phyloP scores from a whole-genome alignment of 768 basidiomycete genomes.

The Naganishia friedmannii region DNA sequence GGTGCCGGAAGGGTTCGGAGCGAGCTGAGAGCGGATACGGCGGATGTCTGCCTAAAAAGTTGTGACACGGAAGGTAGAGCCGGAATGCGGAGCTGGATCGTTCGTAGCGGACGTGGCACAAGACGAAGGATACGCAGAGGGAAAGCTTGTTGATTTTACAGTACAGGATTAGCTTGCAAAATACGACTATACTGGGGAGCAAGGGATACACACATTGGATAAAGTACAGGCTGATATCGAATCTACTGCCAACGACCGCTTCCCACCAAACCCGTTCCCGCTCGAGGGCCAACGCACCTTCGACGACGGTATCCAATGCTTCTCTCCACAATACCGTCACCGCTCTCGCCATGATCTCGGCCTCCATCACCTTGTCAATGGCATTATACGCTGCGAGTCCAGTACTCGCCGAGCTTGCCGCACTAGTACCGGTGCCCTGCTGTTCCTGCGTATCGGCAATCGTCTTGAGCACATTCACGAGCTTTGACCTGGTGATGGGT shows the following conservation, averaged over 20 bases:
- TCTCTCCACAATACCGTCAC: conserved; percentile 53
- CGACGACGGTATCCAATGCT: conserved; percentile 63
- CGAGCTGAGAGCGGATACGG: conserved; percentile 34
- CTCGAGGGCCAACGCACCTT: conserved; percentile 68
- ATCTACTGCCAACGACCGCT: conserved; percentile 63
- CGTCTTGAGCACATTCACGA: conserved; percentile 37
- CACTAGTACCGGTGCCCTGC: neutral
- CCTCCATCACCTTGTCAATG: conserved; percentile 40
- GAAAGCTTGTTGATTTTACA: too few species aligned
- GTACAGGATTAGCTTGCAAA: too few species aligned
- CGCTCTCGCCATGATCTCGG: conserved; percentile 44
- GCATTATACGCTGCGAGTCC: conserved; percentile 27
- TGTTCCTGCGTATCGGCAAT: conserved; percentile 28
- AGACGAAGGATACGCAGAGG: conserved; percentile 41
- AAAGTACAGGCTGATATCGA: conserved; percentile 64
- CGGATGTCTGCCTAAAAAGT: conserved; percentile 55
- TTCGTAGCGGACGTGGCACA: conserved; percentile 33
- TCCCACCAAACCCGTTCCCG: conserved; percentile 83
- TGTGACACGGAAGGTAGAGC: conserved; percentile 34
- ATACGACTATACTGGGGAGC: neutral
- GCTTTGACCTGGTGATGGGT: conserved; percentile 35
- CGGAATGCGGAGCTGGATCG: conserved; percentile 27
- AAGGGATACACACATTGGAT: conserved; percentile 63
- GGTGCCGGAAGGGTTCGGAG: conserved; percentile 37
- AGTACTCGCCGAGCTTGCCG: conserved; percentile 7